phyloP scores from a whole-genome alignment of 2,329 filamentous ascomycete species.

The Cadophora luteo-olivacea region DNA sequence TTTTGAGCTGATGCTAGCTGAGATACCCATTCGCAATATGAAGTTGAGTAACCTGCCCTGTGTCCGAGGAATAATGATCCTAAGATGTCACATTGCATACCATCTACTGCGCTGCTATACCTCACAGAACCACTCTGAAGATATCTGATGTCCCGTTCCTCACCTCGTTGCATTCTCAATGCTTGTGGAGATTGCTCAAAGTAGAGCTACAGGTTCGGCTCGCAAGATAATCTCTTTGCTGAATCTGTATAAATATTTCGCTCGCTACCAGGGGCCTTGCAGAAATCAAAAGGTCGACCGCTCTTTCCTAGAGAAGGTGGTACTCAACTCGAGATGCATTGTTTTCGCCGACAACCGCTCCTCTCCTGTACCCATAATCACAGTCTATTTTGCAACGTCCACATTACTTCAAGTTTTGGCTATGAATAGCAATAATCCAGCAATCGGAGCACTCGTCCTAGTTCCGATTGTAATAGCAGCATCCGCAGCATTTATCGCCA shows the following conservation, averaged over 20 bases:
- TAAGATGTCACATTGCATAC: neutral
- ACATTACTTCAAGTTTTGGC: slow-evolving; percentile 40
- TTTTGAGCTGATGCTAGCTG: neutral
- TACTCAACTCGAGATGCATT: neutral
- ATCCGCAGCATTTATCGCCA: slow-evolving; percentile 43
- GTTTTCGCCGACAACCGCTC: neutral
- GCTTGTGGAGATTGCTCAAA: neutral
- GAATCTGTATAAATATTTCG: no score
- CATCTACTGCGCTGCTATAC: no score
- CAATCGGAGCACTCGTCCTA: slow-evolving; percentile 52
- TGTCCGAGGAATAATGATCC: neutral
- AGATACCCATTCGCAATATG: slow-evolving; percentile 15
- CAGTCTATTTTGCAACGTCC: slow-evolving; percentile 33
- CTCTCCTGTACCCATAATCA: neutral
- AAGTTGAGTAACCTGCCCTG: neutral
- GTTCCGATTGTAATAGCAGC: slow-evolving; percentile 52
- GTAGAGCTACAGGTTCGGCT: neutral
- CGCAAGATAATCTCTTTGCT: no score
- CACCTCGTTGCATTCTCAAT: neutral
- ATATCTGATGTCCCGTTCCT: no score
- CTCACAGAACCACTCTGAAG: no score
- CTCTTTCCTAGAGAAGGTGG: neutral
- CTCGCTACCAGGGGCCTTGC: no score
- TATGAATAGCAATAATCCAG: slow-evolving; percentile 48
- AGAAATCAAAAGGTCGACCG: neutral